phyloP scores from a whole-genome alignment of 106 monocot species.

The Ottelia alismoides region DNA sequence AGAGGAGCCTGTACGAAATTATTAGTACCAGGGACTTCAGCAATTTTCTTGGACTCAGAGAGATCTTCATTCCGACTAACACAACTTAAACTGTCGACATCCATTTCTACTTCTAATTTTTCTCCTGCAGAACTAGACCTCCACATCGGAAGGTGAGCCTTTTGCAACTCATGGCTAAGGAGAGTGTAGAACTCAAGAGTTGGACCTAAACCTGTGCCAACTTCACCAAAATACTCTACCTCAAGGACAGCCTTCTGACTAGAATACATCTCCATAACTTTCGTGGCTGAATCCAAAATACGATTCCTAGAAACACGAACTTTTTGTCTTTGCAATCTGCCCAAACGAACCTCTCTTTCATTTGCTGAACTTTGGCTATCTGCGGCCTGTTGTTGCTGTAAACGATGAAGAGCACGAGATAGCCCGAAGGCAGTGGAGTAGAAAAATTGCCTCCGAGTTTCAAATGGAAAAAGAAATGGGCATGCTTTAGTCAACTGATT shows the following conservation, averaged over 20 bases:
- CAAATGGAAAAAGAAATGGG: slow-evolving; percentile 96
- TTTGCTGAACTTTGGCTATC: slow-evolving; percentile 44
- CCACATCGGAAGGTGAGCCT: slow-evolving; percentile 71
- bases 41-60: slow-evolving; percentile 24
- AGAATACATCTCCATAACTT: slow-evolving; percentile 99
- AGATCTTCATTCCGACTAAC: slow-evolving; percentile 17
- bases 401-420: slow-evolving; percentile 87
- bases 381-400: slow-evolving; percentile 82
- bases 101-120: slow-evolving; percentile 41
- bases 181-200: slow-evolving; percentile 98
- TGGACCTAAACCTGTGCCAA: slow-evolving; percentile 94
- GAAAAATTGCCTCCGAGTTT: slow-evolving; percentile 89
- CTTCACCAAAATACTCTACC: slow-evolving; percentile 99
- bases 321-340: slow-evolving; percentile 89
- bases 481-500: slow-evolving; percentile 92
- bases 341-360: slow-evolving; percentile 90
- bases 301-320: slow-evolving; percentile 95
- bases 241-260: slow-evolving; percentile 95
- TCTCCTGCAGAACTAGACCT: slow-evolving; percentile 36
- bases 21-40: slow-evolving; percentile 15
- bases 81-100: slow-evolving; percentile 17
- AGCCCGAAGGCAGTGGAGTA: slow-evolving; percentile 95
- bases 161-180: slow-evolving; percentile 91
- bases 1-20: slow-evolving; percentile 59
- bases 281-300: slow-evolving; percentile 89